Conservation (phyloP, 148 eudicot species). For the Rheum nobile region DNA sequence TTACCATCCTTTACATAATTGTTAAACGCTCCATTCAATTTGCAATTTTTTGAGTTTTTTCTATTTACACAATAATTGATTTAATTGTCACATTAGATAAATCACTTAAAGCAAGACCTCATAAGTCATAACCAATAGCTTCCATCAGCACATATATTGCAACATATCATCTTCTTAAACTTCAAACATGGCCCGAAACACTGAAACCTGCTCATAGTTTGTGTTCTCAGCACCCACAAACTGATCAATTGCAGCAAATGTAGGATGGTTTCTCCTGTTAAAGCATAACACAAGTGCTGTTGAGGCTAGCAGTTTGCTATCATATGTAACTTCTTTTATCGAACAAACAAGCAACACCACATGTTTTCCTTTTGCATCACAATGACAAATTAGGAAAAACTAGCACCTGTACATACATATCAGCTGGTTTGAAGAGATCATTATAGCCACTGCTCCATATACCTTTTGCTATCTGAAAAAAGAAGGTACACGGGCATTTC, state of each 20-base stretch:
- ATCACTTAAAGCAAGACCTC: not conserved
- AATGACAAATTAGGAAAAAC: not conserved
- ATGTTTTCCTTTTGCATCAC: not conserved
- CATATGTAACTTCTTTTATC: not conserved
- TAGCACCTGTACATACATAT: not conserved
- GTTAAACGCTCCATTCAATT: not conserved
- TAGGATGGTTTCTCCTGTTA: not conserved
- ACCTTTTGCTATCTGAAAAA: not conserved
- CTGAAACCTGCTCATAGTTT: not conserved
- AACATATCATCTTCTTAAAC: not conserved
- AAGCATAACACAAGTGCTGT: not conserved
- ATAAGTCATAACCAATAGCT: not conserved
- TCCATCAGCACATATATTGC: not conserved
- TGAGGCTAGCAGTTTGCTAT: not conserved
- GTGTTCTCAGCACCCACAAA: not conserved
- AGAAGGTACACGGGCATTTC: not conserved
- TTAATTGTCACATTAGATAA: not conserved
- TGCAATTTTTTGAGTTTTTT: not conserved
- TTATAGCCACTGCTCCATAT: slow-evolving; percentile 9
- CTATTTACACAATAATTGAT: not conserved
- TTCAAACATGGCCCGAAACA: not conserved
- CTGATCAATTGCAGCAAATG: slow-evolving; percentile 1
- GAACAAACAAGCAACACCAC: not conserved
- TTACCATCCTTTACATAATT: not conserved
- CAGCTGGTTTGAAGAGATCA: not conserved